Evolutionary conservation across 176 grass and related monocot species (phyloP), one percentile per base, ranked within the genome.

Genomic region (Otatea glauca): DNA sequence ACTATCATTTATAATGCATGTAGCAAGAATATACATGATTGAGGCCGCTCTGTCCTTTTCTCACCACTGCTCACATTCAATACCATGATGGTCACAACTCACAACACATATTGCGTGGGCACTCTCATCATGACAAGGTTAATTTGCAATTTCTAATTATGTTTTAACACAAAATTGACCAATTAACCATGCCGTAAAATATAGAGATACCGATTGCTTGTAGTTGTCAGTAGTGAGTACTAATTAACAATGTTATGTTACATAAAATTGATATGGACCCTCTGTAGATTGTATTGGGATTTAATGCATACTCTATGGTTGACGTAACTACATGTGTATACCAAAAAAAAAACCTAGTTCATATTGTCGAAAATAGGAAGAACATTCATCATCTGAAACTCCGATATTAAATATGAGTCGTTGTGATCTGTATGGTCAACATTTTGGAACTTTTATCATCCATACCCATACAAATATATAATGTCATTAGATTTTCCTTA

Each of bases 11-110:
- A 89, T 29, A 29, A 86, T 89, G 82, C 90, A 80, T 65, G 76
- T 81, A 89, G 54, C 49, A 86, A 89, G 90, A 92, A 86, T 88
- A 86, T 92, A 76, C 72, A 89, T 89, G 87, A 86, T 86, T 84
- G 83, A 71, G 84, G n/a, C 32, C 61, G 35, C 64, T 61, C 56
- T 55, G 86, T 75, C 83, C 76, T 86, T 80, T 81, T 76, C 80
- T 32, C 47, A 45, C 55, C 56, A n/a, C 37, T 56, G 17, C 63
- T 65, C 47, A 74, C 80, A 89, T 89, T 92, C 59, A 92, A 89
- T 92, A 76, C 39, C 69, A 74, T 89, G 90, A 92, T 89, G 72
- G 68, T 43, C 87, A 89, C 87, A 29, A 29, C 29, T 43, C 87
- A 89, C 87, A 29, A 29, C 29, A 29, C 29, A 29, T 1, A 29